phyloP scores from a whole-genome alignment of 2,329 filamentous ascomycete species.

The Pseudogymnoascus sp. region DNA sequence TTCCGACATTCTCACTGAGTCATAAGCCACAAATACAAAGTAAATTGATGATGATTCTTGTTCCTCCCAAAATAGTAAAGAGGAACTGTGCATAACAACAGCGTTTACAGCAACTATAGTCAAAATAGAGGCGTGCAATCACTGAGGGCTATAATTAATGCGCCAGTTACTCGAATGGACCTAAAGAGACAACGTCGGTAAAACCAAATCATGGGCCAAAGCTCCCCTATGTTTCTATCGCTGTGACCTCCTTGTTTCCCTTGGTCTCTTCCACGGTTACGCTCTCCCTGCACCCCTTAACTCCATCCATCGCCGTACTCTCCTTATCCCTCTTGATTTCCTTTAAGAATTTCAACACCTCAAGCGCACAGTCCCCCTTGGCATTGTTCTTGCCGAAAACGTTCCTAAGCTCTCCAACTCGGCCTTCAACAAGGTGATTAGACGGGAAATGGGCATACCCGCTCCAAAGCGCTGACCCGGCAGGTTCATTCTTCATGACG shows the following conservation, averaged over 20 bases:
- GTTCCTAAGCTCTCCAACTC: constrained; percentile 27
- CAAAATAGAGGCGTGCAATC: too few species aligned
- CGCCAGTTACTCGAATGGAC: too few species aligned
- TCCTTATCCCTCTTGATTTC: constrained; percentile 21
- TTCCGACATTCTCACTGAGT: too few species aligned
- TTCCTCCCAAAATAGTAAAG: too few species aligned
- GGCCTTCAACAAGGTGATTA: constrained; percentile 16
- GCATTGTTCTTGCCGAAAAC: constrained; percentile 40
- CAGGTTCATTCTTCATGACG: constrained; percentile 14
- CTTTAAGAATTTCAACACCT: constrained; percentile 31
- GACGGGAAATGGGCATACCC: constrained; percentile 24
- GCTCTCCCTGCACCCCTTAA: background rate
- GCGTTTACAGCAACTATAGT: too few species aligned
- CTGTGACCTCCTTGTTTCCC: background rate
- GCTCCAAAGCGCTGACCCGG: constrained; percentile 17
- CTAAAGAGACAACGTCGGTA: too few species aligned
- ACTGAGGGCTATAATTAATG: too few species aligned
- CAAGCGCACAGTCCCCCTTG: constrained; percentile 37
- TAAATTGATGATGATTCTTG: too few species aligned
- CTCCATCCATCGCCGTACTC: constrained; percentile 11
- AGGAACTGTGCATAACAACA: too few species aligned
- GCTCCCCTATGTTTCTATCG: background rate
- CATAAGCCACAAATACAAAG: too few species aligned
- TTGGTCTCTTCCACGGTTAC: background rate
- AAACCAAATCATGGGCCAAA: too few species aligned